Evolutionary conservation across 495 filamentous ascomycete species (phyloP).

Genomic region (Talaromyces nanjingensis): DNA sequence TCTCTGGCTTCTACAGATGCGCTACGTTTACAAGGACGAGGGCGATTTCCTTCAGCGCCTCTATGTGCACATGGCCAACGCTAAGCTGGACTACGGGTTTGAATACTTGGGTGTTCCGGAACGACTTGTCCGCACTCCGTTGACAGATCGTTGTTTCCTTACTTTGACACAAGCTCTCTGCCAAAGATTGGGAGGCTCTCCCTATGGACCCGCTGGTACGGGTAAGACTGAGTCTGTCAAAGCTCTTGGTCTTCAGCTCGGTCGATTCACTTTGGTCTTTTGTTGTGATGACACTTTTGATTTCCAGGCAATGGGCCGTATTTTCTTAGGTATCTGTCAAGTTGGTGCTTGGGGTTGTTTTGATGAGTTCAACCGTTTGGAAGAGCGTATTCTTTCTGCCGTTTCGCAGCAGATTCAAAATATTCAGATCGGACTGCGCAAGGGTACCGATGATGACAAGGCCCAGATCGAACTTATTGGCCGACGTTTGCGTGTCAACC

Average conservation of each 20-base stretch:
- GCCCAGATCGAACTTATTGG: constrained; percentile 90
- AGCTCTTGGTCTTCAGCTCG: constrained; percentile 90
- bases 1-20: constrained; percentile 95
- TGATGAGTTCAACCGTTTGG: constrained; percentile 97
- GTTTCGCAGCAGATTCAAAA: constrained; percentile 99
- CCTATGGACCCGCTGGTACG: constrained; percentile 97
- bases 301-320: constrained; percentile 98
- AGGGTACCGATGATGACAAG: constrained; percentile 67
- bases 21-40: constrained; percentile 80
- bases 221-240: constrained; percentile 99
- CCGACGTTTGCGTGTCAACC: constrained; percentile 76
- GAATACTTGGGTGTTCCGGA: constrained; percentile 97
- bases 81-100: constrained; percentile 90
- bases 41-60: constrained; percentile 77
- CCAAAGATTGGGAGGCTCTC: constrained; percentile 91
- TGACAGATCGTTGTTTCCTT: constrained; percentile 96
- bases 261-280: constrained; percentile 96
- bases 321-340: constrained; percentile 98
- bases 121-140: constrained; percentile 86
- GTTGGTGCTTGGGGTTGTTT: constrained; percentile 99
- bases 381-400: constrained; percentile 93
- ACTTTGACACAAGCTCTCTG: constrained; percentile 93
- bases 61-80: constrained; percentile 94
- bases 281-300: constrained; percentile 99
- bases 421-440: constrained; percentile 89